Base-by-base conservation (phyloP, 106 monocot species). In the Narthecium ossifragum region DNA sequence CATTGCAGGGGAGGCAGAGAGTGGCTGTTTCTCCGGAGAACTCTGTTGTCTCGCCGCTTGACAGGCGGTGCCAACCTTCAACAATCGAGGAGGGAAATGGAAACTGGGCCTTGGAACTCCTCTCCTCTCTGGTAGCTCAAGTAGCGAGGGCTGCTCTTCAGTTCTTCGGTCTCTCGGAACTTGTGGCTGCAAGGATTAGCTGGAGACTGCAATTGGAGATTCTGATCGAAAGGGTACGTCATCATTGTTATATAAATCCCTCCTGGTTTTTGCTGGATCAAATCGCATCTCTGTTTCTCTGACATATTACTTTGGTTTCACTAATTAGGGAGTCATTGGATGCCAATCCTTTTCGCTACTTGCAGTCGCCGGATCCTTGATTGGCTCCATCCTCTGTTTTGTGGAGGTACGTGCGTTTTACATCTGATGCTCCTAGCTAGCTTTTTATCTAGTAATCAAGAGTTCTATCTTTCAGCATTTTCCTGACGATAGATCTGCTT, bases 301-400 rank as follows among this genome's bases (percentile, higher is more conserved):
- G n/a, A n/a, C n/a, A n/a, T n/a, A 2, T 64, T 20, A 3, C 14
- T 29, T 27, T 15, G 6, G 2, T 55, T 50, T 38, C 28, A 8
- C 25, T n/a, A 24, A 14, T 28, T 38, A 73, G 64, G 79, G 49
- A 43, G 26, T 79, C 11, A 47, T 64, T 27, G 69, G 73, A 36
- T 79, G 73, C 64, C 63, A 59, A 32, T 73, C 73, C 17, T 69
- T 69, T 51, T 60, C 73, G 15, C 52, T 79, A 3, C 69, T 69
- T 15, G 73, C 69, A 20, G 73, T 73, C 20, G 79, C 79, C 12
- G 73, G 79, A 68, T 73, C 79, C 26, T 73, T 79, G 1, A 31
- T 79, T 8, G 79, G 79, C 22, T 79, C 79, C 1, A 15, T 79
- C 34, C 53, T 73, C 40, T 69, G 73, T 31, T 73, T 73, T 43